Evolutionary conservation across 1,284 basidiomycete genomes (phyloP).

Genomic region (Naganishia sp.): DNA sequence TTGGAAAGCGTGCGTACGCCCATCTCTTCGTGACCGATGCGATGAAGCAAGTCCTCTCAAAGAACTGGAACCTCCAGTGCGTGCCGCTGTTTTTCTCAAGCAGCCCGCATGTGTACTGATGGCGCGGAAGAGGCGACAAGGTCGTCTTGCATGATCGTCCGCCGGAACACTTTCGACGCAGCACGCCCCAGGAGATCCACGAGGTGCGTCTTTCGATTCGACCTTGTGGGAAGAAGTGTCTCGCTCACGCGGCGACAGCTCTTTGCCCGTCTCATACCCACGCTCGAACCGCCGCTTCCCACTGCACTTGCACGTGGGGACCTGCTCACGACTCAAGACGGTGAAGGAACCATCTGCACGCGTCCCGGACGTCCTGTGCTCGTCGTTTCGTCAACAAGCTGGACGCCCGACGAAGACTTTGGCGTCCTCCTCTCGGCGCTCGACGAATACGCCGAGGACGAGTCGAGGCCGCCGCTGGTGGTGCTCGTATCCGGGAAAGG

Average conservation of each 20-base stretch:
- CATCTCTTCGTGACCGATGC: slow-evolving; percentile 93
- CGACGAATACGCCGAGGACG: slow-evolving; percentile 54
- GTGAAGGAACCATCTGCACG: slow-evolving; percentile 1
- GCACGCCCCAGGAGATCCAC: slow-evolving; percentile 69
- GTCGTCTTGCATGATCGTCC: slow-evolving; percentile 84
- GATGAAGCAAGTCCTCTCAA: slow-evolving; percentile 71
- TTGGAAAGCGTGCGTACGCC: slow-evolving; percentile 76
- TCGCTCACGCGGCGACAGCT: slow-evolving; percentile 53
- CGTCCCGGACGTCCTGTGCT: slow-evolving; percentile 73
- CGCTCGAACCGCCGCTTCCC: slow-evolving; percentile 42
- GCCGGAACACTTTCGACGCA: slow-evolving; percentile 73
- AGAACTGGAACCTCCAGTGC: slow-evolving; percentile 75
- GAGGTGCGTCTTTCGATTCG: slow-evolving; percentile 58
- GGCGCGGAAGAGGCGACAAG: slow-evolving; percentile 66
- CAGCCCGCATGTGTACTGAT: neutral
- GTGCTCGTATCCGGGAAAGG: slow-evolving; percentile 93
- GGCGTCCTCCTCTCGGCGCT: slow-evolving; percentile 75
- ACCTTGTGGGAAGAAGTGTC: too few species aligned
- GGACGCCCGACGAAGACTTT: slow-evolving; percentile 98
- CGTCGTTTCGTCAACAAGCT: slow-evolving; percentile 88
- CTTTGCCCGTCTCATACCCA: slow-evolving; percentile 59
- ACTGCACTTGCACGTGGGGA: slow-evolving; percentile 48
- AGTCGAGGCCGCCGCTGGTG: slow-evolving; percentile 68
- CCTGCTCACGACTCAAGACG: slow-evolving; percentile 49
- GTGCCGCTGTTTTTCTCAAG: slow-evolving; percentile 45